phyloP scores from a whole-genome alignment of 140 eudicot species.

The Senecio squalidus region DNA sequence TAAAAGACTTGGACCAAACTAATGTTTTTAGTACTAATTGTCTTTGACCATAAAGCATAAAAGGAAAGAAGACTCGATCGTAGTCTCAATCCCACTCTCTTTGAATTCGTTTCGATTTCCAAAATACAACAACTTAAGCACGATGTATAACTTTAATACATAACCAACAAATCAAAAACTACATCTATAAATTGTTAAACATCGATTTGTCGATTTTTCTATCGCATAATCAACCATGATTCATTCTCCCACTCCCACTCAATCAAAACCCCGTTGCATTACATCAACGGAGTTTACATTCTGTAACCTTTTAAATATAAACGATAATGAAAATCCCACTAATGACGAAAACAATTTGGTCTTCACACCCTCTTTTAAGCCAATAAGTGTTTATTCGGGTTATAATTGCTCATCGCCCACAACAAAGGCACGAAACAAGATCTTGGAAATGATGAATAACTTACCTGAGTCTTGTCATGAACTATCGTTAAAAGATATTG shows the following conservation, averaged over 20 bases:
- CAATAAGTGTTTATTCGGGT: not conserved
- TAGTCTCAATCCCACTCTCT: no score
- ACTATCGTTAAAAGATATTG: constrained; percentile 51
- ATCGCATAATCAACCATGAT: constrained; percentile 17
- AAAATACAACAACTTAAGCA: not conserved
- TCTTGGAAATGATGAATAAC: constrained; percentile 31
- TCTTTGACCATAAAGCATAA: not conserved
- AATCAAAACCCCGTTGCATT: constrained; percentile 12
- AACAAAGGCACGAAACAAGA: constrained; percentile 22
- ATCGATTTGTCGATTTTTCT: not conserved
- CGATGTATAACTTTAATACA: not conserved
- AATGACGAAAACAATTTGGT: constrained; percentile 1
- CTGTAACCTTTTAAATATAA: not conserved
- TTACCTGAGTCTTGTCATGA: constrained; percentile 52
- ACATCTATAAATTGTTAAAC: constrained; percentile 2
- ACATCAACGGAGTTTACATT: constrained; percentile 24
- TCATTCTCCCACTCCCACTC: constrained; percentile 20
- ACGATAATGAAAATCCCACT: not conserved
- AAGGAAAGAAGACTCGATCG: not conserved
- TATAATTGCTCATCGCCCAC: constrained; percentile 18
- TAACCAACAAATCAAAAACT: not conserved
- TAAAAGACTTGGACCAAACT: no score
- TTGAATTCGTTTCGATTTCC: not conserved
- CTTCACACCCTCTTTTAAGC: constrained; percentile 14
- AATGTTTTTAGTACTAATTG: not conserved